Percentiles rank a stretch among this genome's conserved stretches.
phyloP scores from a whole-genome alignment of 176 grass and related monocot genomes.

The Elymus sibiricus region DNA sequence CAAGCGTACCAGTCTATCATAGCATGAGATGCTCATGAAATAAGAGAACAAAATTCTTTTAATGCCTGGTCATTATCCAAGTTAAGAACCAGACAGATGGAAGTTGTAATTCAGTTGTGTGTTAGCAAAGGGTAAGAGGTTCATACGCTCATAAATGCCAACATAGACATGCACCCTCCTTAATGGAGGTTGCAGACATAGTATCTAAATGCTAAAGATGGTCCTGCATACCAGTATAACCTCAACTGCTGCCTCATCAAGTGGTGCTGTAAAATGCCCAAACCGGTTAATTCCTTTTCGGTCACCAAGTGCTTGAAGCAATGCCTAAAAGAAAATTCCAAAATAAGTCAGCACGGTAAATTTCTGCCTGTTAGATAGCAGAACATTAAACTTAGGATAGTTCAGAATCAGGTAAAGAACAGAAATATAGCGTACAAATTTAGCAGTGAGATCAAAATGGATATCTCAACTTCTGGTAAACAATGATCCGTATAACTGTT shows the following conservation, averaged over 20 bases:
- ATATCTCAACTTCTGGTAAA: neutral
- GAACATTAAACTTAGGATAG: neutral
- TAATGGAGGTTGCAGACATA: neutral
- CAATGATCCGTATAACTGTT: neutral
- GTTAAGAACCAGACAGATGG: neutral
- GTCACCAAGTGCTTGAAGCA: constrained; percentile 96
- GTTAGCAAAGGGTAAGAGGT: neutral
- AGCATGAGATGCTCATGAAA: neutral
- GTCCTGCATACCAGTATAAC: constrained; percentile 69
- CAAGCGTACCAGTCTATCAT: neutral
- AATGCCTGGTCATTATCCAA: neutral
- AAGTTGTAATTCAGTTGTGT: neutral
- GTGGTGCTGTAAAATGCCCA: constrained; percentile 88
- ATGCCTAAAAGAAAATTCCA: constrained; percentile 45
- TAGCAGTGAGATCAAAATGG: neutral
- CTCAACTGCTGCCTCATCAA: constrained; percentile 89
- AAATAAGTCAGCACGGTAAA: neutral
- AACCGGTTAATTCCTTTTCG: constrained; percentile 86
- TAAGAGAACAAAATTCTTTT: neutral
- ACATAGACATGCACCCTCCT: neutral
- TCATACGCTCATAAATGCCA: constrained; percentile 1
- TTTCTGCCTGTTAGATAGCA: neutral
- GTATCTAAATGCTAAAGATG: neutral
- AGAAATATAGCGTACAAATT: neutral
- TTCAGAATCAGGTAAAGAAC: neutral